Evolutionary conservation across 2,329 filamentous ascomycete species (phyloP), one percentile per base, ranked within the genome.

Genomic region (Cercospora brassicicola): DNA sequence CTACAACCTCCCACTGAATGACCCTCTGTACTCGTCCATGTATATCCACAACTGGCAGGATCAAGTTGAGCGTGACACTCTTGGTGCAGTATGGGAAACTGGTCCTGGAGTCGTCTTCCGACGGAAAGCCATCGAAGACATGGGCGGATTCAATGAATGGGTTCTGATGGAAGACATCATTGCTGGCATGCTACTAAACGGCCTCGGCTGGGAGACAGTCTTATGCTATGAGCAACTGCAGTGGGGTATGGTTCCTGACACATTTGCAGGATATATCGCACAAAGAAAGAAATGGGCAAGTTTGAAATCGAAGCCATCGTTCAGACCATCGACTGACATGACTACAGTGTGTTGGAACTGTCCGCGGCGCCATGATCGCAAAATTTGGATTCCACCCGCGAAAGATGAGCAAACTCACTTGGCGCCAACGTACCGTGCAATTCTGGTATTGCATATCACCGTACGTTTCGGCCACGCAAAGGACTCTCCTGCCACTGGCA

Each of bases 1-100:
- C 30, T 71, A 71, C 59, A 67, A 71, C 15, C 28, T 69, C 13
- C 69, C 69, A 1, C 6, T 18, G 1, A 67, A 71, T 30, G 69
- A 71, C 36, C 64, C 67, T 9, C 30, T 71, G 15, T 65, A 61
- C 23, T 67, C 67, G 28, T 60, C 51, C 28, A 55, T 62, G 61
- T 48, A 65, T 33, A 48, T 67, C 23, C 59, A 51, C 18, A 28
- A 59, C 64, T 59, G 55, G 51, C 28, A 62, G 57, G 31, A 62
- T 33, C 36, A 62, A 59, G 48, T 55, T 13, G 45, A 42, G 20
- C 45, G 61, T 4, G 65, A 66, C 20, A 53, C 64, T 0, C 56
- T 69, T 20, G 62, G 53, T 15, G 57, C 62, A 39, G 62, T 59
- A 2, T 64, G 59, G 60, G 55, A 63, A 1, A 61, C 64, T 13